Evolutionary conservation across 2,329 filamentous ascomycete species (phyloP), one percentile per base, ranked within the genome.

Genomic region (Calcarisporium arbuscula): DNA sequence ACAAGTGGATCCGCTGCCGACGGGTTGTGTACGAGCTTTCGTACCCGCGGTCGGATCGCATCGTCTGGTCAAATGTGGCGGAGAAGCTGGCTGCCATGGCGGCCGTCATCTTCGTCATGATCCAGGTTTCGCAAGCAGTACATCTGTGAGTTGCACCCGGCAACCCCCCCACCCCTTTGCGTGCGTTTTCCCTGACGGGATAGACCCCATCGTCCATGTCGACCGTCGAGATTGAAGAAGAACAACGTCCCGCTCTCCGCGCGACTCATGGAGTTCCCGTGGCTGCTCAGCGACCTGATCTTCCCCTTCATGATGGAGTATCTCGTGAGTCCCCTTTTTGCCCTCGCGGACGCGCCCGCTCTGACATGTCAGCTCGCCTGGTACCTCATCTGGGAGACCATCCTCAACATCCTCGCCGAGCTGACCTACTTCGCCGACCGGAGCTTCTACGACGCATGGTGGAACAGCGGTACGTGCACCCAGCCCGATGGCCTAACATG

Each of bases 231-330:
- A 80, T n/a, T 83, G 71, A 84, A 83, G 55, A 79, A 85, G 46
- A 63, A 67, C 2, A 76, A 76, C 6, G 65, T 83, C 55, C 65
- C 78, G 1, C 61, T 85, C 6, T 56, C 63, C 4, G 64, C 76
- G 40, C 71, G 84, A 30, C 74, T 85, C 49, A 62, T 60, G 38
- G 73, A 79, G 38, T 87, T 88, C 39, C 84, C 85, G 0, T 85
- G 80, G 72, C 72, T 89, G 36, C 60, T 87, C n/a, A 72, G 70
- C 39, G 83, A 89, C 47, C 68, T 90, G 40, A 68, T 87, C 8
- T 87, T 89, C 41, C 85, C 84, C 0, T 80, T 90, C 42, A 76
- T 89, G 60, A 77, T 87, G 59, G 83, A 89, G 53, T 86, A 87
- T 42, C 59, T 89, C 34, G 64, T 68, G 44, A 43, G 57, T 17